Evolutionary conservation across 1,139 yeast species (phyloP), one percentile per base, ranked within the genome.

Genomic region (Suhomyces coccinellae): DNA sequence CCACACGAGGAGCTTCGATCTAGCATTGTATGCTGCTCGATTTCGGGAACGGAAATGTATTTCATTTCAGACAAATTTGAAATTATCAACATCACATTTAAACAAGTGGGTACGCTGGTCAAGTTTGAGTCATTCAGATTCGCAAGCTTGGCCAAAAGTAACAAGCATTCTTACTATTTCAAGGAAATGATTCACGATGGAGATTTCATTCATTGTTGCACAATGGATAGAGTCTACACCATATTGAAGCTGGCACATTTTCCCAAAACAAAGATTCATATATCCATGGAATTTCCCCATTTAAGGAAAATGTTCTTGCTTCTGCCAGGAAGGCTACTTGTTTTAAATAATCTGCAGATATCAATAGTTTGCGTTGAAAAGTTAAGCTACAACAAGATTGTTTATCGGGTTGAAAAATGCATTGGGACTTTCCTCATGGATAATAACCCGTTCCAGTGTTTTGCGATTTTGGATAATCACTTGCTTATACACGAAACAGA

Each of bases 381-480:
- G 5, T 27, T 24, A 13, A 20, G 6, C 3, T 36, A 35, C 8
- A 45, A 42, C 12, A 29, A 33, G 17, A 38, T 44, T 5, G 11
- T 5, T 7, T 39, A 34, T 26, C 28, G 17, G 9, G 14, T 45
- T 11, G 37, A 42, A 16, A 50, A 59, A 36, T 51, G 60, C 11
- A 50, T 73, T 31, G 74, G 71, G 5, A 54, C 52, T 11, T 47
- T 44, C 32, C 48, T 55, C 13, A 61, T 59, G 37, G 60, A 60
- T 36, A 58, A 64, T 24, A 49, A 56, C 15, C 37, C 43, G 6
- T 43, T 34, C 24, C 50, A 46, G 22, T 33, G 44, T 3, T 42
- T 43, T 24, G 24, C 14, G 7, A 14, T 38, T 11, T 14, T 41
- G 3, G 28, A 36, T 6, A 36, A 45, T 15, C 48, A 51, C 17